phyloP scores from a whole-genome alignment of 257 asterid species.

The Sherardia arvensis region DNA sequence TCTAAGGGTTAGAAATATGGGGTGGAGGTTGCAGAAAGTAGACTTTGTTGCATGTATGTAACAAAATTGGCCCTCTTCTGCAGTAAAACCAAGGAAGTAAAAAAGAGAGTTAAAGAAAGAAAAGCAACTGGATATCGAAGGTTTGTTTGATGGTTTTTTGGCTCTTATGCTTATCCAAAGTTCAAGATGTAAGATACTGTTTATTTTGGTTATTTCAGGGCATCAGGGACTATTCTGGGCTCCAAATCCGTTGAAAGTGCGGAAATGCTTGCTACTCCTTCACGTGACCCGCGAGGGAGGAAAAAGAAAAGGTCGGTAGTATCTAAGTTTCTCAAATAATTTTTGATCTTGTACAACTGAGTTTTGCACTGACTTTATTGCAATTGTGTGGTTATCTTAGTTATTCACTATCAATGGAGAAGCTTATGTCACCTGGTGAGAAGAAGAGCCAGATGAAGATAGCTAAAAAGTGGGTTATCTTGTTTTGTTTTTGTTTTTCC shows the following conservation, averaged over 20 bases:
- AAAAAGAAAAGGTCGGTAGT: constrained; percentile 72
- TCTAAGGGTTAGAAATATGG: neutral
- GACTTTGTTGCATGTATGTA: neutral
- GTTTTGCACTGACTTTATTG: neutral
- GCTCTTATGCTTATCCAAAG: neutral
- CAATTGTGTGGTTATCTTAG: constrained; percentile 28
- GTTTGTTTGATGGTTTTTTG: neutral
- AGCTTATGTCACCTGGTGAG: constrained; percentile 31
- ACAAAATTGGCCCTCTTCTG: neutral
- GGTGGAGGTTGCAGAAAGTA: neutral
- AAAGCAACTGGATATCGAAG: constrained; percentile 4
- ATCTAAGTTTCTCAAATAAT: constrained; percentile 8
- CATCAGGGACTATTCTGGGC: constrained; percentile 44
- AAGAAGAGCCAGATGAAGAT: constrained; percentile 38
- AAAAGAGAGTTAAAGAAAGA: constrained; percentile 1
- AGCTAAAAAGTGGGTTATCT: constrained; percentile 35
- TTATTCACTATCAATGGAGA: constrained; percentile 33
- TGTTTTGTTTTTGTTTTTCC: constrained; percentile 3
- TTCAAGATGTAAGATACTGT: neutral
- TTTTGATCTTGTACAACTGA: neutral
- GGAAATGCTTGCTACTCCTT: constrained; percentile 28
- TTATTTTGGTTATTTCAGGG: constrained; percentile 31
- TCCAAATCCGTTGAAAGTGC: constrained; percentile 32
- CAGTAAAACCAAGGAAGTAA: constrained; percentile 4
- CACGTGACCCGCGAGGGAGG: constrained; percentile 47